These are phyloP conservation scores for Vitis rotundifolia DNA, from an alignment of 164 flowering plant genomes.

Conservation along the genomic window DNA sequence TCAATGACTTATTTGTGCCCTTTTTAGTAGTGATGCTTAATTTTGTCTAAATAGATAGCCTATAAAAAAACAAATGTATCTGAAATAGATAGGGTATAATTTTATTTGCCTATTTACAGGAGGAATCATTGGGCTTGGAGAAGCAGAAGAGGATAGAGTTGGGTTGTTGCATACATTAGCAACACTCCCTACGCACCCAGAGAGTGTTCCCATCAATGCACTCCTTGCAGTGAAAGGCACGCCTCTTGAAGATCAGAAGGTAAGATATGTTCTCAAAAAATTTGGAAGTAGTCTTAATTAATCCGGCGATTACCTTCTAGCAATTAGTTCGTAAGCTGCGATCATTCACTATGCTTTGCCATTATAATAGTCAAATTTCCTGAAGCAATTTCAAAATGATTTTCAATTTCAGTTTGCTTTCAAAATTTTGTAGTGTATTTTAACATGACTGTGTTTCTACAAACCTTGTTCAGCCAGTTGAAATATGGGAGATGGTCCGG, in stretches of 20 bases:
- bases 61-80: too few species aligned
- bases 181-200: slow-evolving; percentile 95
- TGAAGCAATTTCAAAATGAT: too few species aligned
- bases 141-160: slow-evolving; percentile 94
- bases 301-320: too few species aligned
- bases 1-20: too few species aligned
- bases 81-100: not conserved
- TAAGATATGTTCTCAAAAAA: slow-evolving; percentile 11
- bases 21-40: too few species aligned
- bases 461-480: slow-evolving; percentile 74
- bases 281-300: too few species aligned
- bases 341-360: not conserved
- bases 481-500: slow-evolving; percentile 98
- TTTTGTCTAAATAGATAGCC: too few species aligned
- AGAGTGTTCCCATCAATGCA: slow-evolving; percentile 99
- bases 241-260: slow-evolving; percentile 98
- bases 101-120: slow-evolving; percentile 40
- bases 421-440: too few species aligned
- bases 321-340: too few species aligned
- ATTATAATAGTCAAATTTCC: too few species aligned
- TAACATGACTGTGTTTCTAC: not conserved
- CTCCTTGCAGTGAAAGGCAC: slow-evolving; percentile 93
- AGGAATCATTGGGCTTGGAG: slow-evolving; percentile 98
- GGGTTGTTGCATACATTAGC: slow-evolving; percentile 92
- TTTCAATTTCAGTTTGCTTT: too few species aligned